These are phyloP conservation scores for Pachyrhizus erosus DNA, from an alignment of 306 rosid species.

Conservation along the genomic window DNA sequence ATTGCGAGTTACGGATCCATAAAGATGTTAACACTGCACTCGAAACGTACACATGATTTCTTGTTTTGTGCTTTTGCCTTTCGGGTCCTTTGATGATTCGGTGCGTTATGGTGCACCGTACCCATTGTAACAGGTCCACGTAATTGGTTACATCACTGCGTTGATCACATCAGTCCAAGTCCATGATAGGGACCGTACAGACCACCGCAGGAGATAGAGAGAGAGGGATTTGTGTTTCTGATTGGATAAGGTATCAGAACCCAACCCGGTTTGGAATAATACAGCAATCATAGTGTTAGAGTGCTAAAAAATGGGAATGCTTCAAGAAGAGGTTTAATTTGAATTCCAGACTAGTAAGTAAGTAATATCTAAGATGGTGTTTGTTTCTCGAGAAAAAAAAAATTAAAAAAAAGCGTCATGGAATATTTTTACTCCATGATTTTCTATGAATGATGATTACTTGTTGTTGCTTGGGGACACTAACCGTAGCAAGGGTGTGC, in stretches of 20 bases:
- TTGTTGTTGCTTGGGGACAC: background rate
- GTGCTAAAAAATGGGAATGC: conserved; percentile 29
- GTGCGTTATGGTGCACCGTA: conserved; percentile 46
- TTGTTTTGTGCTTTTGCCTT: conserved; percentile 27
- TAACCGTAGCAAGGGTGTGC: conserved; percentile 4
- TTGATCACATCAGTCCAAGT: conserved; percentile 14
- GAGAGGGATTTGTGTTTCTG: conserved; percentile 8
- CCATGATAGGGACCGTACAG: conserved; percentile 38
- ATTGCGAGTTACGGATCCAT: conserved; percentile 31
- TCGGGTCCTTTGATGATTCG: conserved; percentile 33
- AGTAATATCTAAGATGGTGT: background rate
- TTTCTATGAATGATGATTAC: conserved; percentile 17
- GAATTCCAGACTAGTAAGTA: too few relatives aligned
- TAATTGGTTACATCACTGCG: conserved; percentile 47
- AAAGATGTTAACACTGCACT: conserved; percentile 15
- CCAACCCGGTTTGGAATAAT: conserved; percentile 35
- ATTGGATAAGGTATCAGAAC: conserved; percentile 14
- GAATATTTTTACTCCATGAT: background rate
- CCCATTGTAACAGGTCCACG: conserved; percentile 12
- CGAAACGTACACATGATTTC: conserved; percentile 3
- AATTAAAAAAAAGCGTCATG: background rate
- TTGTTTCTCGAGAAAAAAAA: conserved; percentile 4
- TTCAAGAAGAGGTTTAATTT: background rate
- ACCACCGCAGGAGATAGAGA: conserved; percentile 33
- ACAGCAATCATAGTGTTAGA: conserved; percentile 16